Base-by-base conservation (phyloP, 2,329 filamentous ascomycete genomes). In the Fusarium tupiense region DNA sequence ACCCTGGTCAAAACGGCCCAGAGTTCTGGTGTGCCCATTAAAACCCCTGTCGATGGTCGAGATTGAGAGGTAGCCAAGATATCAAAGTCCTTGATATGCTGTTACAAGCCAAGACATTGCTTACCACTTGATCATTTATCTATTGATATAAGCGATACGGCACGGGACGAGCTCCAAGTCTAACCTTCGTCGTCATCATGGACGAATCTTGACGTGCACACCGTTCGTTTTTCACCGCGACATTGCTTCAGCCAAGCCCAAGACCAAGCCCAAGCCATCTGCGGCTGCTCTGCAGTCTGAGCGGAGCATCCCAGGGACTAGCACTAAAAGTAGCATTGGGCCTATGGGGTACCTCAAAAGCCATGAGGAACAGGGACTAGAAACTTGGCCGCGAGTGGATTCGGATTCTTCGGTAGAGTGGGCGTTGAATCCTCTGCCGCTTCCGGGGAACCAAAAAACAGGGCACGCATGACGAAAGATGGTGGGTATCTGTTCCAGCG, bases 381-480 rank as follows among this genome's bases (percentile, higher is more conserved):
- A 72, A 69, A 69, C 59, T 58, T 72, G 69, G 69, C 63, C 46
- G 41, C 24, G 38, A 40, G 71, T 61, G 67, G 71, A 40, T 50
- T 69, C 58, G 67, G 71, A 40, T 50, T 69, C 58, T 40, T 49
- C 53, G 71, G 50, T 61, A 69, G 70, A 60, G 66, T 57, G 70
- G 70, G 66, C 66, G 66, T 63, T 46, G 66, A 74, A 66, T 60
- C 64, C 57, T 73, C 64, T 74, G 68, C 71, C 71, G 68, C 68
- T 67, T 72, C 70, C 70, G 59, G 70, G 69, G 57, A 50, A 72
- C 35, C 52, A 40, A 62, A 64, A 65, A 65, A 65, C 67, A 73
- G 53, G 58, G 33, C 41, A 63, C 56, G 37, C 38, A 71, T 64
- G 67, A 67, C 50, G 40, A 43, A 58, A 63, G 43, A 64, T 63